Evolutionary conservation across 495 filamentous ascomycete genomes (phyloP).

Genomic region (Xylaria telfairii): DNA sequence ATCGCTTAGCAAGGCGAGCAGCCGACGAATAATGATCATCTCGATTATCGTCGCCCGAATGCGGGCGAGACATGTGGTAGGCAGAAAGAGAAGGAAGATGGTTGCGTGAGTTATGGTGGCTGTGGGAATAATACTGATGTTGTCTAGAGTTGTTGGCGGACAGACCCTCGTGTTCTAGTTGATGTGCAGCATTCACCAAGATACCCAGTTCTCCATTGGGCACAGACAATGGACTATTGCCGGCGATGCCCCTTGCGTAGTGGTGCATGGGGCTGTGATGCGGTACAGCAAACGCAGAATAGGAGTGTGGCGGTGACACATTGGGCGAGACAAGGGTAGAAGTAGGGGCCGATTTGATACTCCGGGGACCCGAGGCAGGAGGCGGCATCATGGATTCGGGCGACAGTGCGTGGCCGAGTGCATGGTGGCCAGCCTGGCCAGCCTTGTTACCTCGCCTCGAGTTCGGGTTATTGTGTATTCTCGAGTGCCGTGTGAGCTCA

Average conservation of each 20-base stretch:
- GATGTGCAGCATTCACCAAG: constrained; percentile 87
- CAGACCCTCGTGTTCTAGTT: constrained; percentile 78
- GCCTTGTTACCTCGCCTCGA: constrained; percentile 90
- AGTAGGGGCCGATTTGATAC: constrained; percentile 80
- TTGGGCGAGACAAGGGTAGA: constrained; percentile 92
- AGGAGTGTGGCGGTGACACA: constrained; percentile 93
- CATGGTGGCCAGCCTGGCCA: constrained; percentile 54
- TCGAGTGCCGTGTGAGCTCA: constrained; percentile 93
- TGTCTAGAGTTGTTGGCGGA: constrained; percentile 44
- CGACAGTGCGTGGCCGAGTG: constrained; percentile 44
- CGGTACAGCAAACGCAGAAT: constrained; percentile 73
- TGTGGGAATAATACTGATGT: constrained; percentile 66
- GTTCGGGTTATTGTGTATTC: constrained; percentile 99
- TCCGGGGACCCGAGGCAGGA: constrained; percentile 71
- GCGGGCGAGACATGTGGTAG: constrained; percentile 92
- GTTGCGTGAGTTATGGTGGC: constrained; percentile 59
- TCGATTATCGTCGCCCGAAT: constrained; percentile 90
- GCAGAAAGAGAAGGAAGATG: constrained; percentile 78
- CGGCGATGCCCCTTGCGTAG: constrained; percentile 63
- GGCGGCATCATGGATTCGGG: constrained; percentile 73
- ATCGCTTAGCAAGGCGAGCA: constrained; percentile 77
- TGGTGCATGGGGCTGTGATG: constrained; percentile 66
- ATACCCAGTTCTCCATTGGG: constrained; percentile 78
- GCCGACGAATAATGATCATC: constrained; percentile 68
- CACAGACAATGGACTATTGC: constrained; percentile 35